phyloP scores from a whole-genome alignment of 345 rosid species.

The Bruguiera parviflora region DNA sequence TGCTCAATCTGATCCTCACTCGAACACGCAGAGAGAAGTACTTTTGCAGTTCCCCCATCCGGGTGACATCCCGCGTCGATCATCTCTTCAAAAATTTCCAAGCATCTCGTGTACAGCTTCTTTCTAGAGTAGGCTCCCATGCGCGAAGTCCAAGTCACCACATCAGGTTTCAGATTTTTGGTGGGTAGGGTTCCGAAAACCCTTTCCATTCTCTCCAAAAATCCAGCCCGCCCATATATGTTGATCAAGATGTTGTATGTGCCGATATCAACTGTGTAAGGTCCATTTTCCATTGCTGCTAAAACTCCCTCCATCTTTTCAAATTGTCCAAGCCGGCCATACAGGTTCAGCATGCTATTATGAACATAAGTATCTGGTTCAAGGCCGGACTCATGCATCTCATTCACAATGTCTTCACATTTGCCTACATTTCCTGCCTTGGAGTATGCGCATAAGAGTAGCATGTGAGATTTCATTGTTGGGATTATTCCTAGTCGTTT shows the following conservation, averaged over 20 bases:
- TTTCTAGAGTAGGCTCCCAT: conserved; percentile 76
- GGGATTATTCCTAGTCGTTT: conserved; percentile 69
- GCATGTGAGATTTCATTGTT: conserved; percentile 94
- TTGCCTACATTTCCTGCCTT: conserved; percentile 57
- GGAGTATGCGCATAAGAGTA: conserved; percentile 78
- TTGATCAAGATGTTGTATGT: conserved; percentile 88
- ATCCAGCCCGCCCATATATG: conserved; percentile 71
- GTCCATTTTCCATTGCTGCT: conserved; percentile 54
- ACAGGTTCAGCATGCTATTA: conserved; percentile 80
- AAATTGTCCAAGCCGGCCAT: conserved; percentile 72
- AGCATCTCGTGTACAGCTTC: conserved; percentile 63
- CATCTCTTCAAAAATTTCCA: conserved; percentile 87
- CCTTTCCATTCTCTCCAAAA: conserved; percentile 61
- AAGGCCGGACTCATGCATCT: conserved; percentile 69
- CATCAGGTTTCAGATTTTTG: conserved; percentile 55
- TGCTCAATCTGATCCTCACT: conserved; percentile 74
- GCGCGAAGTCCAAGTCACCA: conserved; percentile 91
- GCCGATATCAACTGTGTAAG: conserved; percentile 58
- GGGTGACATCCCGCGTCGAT: conserved; percentile 78
- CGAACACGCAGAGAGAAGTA: conserved; percentile 75
- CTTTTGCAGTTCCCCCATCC: conserved; percentile 84
- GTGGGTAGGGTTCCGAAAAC: conserved; percentile 42
- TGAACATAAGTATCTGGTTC: conserved; percentile 75
- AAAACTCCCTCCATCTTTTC: conserved; percentile 73
- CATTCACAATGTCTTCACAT: conserved; percentile 67